Conservation (phyloP, 1,139 yeast species). For the Saccharomyces pastorianus region DNA sequence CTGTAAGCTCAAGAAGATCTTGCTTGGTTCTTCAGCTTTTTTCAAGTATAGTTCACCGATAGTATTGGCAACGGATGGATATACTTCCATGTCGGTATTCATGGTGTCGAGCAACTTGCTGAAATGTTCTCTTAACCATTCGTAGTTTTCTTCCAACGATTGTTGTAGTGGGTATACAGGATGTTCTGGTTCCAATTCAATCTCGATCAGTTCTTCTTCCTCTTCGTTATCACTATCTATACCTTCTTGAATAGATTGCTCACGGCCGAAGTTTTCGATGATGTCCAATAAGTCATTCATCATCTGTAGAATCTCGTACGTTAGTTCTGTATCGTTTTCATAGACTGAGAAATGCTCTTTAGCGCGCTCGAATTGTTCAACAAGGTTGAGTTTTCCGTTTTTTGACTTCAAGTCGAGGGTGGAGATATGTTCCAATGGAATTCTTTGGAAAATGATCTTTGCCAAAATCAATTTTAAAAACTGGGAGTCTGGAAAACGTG, state of each 20-base stretch:
- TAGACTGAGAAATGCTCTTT: constrained; percentile 15
- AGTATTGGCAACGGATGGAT: constrained; percentile 38
- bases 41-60: constrained; percentile 56
- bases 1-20: constrained; percentile 46
- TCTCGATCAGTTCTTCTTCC: constrained; percentile 30
- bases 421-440: constrained; percentile 51
- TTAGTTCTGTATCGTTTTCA: constrained; percentile 16
- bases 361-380: constrained; percentile 14
- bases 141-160: constrained; percentile 32
- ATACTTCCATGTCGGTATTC: constrained; percentile 24
- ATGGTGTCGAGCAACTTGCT: constrained; percentile 32
- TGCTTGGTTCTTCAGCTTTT: constrained; percentile 55
- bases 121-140: constrained; percentile 52
- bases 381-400: constrained; percentile 30
- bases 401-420: constrained; percentile 37
- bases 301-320: constrained; percentile 45
- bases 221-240: constrained; percentile 42
- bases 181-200: constrained; percentile 41
- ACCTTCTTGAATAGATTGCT: constrained; percentile 42
- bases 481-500: constrained; percentile 38
- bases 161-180: constrained; percentile 42
- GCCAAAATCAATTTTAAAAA: constrained; percentile 48
- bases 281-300: constrained; percentile 61
- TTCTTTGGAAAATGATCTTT: constrained; percentile 47
- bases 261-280: constrained; percentile 54